Evolutionary conservation across 2,329 filamentous ascomycete species (phyloP), one percentile per base, ranked within the genome.

Genomic region (Taxawa tesnikishii): DNA sequence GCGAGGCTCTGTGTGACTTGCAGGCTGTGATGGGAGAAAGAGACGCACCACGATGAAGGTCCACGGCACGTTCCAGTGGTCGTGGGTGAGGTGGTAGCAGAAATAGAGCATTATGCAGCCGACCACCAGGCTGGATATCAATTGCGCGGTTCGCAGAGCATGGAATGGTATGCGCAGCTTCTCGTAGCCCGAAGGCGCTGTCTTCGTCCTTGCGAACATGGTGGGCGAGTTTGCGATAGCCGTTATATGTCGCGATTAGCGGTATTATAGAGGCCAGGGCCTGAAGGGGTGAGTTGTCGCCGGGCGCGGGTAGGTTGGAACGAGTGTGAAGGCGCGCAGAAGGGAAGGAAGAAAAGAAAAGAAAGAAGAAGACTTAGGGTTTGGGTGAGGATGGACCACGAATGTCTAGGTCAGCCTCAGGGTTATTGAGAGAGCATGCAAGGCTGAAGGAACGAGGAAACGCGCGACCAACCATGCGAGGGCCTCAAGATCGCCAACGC

Each of bases 11-110:
- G n/a, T n/a, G n/a, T n/a, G n/a, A 12, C 23, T 15, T 29, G 15
- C 15, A n/a, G 14, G 14, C 12, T 17, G 32, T 14, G 30, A 12
- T n/a, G 31, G 30, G 18, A 33, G 15, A 3, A 15, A n/a, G 19
- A 15, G 23, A 43, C 62, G 39, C 59, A 75, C 70, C 38, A 74
- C 52, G 12, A 75, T 58, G 45, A 75, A 75, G 3, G 70, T 70
- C 64, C 68, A 75, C 1, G 72, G 72, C 3, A 70, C 54, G 28
- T 57, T 59, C 51, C 63, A 70, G 29, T 62, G 51, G 38, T 68
- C 66, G 27, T 58, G 54, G 13, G 58, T 58, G 14, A 75, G 58
- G 41, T 72, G 64, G 41, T 58, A 65, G 39, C 69, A 61, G 50
- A 75, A 75, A 41, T 65, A 69, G 36, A 55, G 55, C 50, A 74